Evolutionary conservation across 176 grass and related monocot genomes (phyloP).

Genomic region (Alopecurus myosuroides): DNA sequence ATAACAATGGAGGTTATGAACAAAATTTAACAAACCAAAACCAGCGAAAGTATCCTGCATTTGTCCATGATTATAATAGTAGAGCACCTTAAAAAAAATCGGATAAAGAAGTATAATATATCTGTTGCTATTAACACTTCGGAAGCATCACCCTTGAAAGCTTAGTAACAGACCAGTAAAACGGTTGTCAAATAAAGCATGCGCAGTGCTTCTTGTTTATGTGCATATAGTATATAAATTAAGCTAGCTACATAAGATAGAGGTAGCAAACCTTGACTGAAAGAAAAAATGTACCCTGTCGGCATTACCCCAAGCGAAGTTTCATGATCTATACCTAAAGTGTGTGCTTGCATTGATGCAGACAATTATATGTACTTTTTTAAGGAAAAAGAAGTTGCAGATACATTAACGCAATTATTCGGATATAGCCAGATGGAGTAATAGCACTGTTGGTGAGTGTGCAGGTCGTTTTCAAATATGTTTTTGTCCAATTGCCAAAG

Average conservation of each 20-base stretch:
- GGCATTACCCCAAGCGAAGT: background rate
- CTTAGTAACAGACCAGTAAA: background rate
- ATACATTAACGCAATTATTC: background rate
- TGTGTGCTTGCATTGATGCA: background rate
- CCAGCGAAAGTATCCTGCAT: background rate
- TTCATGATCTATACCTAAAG: background rate
- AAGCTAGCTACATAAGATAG: background rate
- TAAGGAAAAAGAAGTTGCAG: background rate
- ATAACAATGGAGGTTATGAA: background rate
- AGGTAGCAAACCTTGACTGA: background rate
- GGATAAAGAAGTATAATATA: background rate
- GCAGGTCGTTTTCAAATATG: conserved; percentile 35
- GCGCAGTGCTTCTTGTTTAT: background rate
- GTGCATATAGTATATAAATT: background rate
- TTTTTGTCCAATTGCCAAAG: conserved; percentile 26
- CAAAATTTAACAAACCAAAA: background rate
- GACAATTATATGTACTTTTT: background rate
- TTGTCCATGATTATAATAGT: background rate
- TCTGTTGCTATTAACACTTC: background rate
- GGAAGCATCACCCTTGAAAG: conserved; percentile 8
- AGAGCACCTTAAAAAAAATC: background rate
- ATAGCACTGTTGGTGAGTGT: background rate
- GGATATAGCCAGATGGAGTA: background rate
- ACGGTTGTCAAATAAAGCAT: conserved; percentile 15
- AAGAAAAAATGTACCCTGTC: background rate